Evolutionary conservation across 192 early-diverging fungal species (phyloP), one percentile per base, ranked within the genome.

Genomic region (Coemansia sp.): DNA sequence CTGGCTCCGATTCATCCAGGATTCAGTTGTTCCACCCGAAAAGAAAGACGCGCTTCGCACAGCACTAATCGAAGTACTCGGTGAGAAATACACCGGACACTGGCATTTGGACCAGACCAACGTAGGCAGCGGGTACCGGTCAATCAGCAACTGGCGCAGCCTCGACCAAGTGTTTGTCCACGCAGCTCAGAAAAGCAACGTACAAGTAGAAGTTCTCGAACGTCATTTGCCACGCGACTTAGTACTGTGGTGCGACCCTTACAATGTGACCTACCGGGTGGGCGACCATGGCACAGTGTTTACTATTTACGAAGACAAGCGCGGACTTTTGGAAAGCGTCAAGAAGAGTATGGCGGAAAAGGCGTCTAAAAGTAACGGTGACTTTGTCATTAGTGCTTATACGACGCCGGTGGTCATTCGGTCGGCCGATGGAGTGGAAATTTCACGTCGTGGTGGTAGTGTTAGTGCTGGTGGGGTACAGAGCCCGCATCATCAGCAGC

Each of bases 91-190:
- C 63, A 61, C 65, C 49, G 84, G 87, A 40, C 92, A 93, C 63
- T 93, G 92, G 92, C 84, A 93, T 58, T 51, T 84, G 5, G 73
- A 86, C 45, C 75, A 82, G 36, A 89, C 92, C 16, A 72, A 69
- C 48, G 71, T 66, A 18, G 92, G 92, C 57, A 92, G 90, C 71
- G 92, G 80, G 25, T 94, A 89, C 82, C 81, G 92, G 76, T 87
- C 91, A 22, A 83, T 94, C 63, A 86, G 88, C 42, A 89, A 87
- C 66, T 91, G 88, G 77, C 85, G 83, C 57, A 69, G 80, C 36
- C 77, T 91, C 17, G 92, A 94, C 75, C 66, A 83, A 16, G 64
- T 84, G 20, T 61, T 94, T 10, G 69, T 83, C 40, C 63, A 65
- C 72, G 89, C 89, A 25, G 88, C 87, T 22, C 25, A 76, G 42